Percentiles rank a stretch among this genome's conserved stretches.
Conservation (phyloP, 345 rosid genomes). For the Moricandia arvensis region DNA sequence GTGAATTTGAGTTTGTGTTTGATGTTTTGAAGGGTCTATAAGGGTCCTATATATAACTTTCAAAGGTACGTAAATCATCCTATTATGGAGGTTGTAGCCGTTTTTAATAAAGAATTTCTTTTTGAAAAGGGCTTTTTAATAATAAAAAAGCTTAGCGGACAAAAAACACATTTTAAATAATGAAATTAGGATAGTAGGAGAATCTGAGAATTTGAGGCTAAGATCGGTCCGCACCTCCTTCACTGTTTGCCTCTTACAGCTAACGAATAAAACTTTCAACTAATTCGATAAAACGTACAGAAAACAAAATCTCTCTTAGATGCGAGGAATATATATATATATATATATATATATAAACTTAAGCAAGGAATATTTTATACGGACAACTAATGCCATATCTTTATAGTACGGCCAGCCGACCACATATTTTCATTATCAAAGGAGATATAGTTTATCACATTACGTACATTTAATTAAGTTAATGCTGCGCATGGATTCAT, state of each 20-base stretch:
- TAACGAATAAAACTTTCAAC: conserved; percentile 14
- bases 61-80: background rate
- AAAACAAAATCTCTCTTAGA: conserved; percentile 29
- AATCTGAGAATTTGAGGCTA: background rate
- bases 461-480: no score
- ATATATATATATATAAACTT: background rate
- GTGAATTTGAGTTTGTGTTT: conserved; percentile 12
- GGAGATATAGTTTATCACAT: no score
- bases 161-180: background rate
- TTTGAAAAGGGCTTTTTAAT: no score
- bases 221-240: background rate
- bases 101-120: background rate
- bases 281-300: background rate
- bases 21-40: conserved; percentile 7
- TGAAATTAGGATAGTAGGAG: background rate
- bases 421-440: conserved; percentile 6
- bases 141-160: conserved; percentile 1
- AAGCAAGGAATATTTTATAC: conserved; percentile 30
- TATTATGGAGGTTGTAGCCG: background rate
- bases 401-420: conserved; percentile 28
- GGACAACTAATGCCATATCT: conserved; percentile 14
- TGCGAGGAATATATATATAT: conserved; percentile 25
- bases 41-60: conserved; percentile 8
- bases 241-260: conserved; percentile 11
- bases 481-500: no score